Base-by-base conservation (phyloP, 257 asterid genomes). In the Gentiana macrophylla region DNA sequence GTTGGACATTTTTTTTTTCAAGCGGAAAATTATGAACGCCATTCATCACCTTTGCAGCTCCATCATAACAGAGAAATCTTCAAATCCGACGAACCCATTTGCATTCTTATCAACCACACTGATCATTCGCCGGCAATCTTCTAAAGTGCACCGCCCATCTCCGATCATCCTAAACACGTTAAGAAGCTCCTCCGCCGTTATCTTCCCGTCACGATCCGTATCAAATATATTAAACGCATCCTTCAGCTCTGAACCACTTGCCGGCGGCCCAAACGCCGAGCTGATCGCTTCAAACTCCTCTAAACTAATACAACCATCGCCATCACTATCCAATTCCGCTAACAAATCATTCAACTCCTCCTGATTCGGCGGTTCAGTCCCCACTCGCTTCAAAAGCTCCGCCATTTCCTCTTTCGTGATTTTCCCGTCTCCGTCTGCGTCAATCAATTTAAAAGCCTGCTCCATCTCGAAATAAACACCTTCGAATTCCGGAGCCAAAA, bases 51-150 rank as follows among this genome's bases (percentile, higher is more conserved):
- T 43, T 62, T 70, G 80, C 58, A 45, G 77, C n/a, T 70, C 88
- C 95, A 86, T 86, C 95, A 87, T 82, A 64, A 70, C 80, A 24
- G 77, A 36, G 47, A 87, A 87, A 70, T 87, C 96, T 64, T 80
- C 93, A 69, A 84, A 82, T 79, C 94, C 80, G 3, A 88, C 96
- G 71, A 84, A 84, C 32, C 94, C 94, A 51, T 80, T 94, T 6
- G 93, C 90, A 13, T 77, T 82, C 13, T 66, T 72, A 59, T 82
- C 86, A n/a, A 83, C 96, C 3, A 82, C 83, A n/a, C 60, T 57
- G 56, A 88, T 88, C 96, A 88, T 88, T 61, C 81, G 84, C 79
- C 77, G 70, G 82, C 97, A 84, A 49, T 88, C 95, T 72, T 84
- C 97, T 60, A 88, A 70, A 74, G 97, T 72, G 74, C 97, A 84